A percentile compares a stretch with the other conserved stretches of the same genome.
Evolutionary conservation across 495 filamentous ascomycete genomes (phyloP).

Genomic region (Penicillium macrosclerotiorum): DNA sequence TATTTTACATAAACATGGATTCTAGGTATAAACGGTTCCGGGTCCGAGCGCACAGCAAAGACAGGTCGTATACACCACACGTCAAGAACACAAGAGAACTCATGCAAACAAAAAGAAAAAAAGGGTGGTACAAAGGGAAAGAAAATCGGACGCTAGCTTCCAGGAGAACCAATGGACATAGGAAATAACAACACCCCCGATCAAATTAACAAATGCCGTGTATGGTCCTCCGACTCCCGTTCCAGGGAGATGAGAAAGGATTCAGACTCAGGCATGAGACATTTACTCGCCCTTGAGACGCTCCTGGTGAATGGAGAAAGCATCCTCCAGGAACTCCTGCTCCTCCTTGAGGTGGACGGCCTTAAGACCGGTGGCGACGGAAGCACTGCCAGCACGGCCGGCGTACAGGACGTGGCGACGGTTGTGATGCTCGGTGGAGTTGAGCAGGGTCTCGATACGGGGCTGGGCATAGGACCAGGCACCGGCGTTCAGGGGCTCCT

Average conservation of each 20-base stretch:
- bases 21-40: conserved; percentile 24
- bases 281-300: conserved; percentile 55
- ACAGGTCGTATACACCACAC: conserved; percentile 28
- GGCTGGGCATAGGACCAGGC: conserved; percentile 95
- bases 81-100: conserved; percentile 29
- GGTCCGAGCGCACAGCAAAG: conserved; percentile 27
- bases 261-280: neutral
- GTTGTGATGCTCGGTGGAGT: conserved; percentile 85
- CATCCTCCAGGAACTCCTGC: conserved; percentile 79
- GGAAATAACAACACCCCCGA: conserved; percentile 18
- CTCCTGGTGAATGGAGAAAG: conserved; percentile 60
- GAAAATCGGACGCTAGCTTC: conserved; percentile 32
- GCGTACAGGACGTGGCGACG: conserved; percentile 96
- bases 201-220: conserved; percentile 15
- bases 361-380: conserved; percentile 92
- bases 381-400: conserved; percentile 83
- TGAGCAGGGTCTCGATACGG: conserved; percentile 91
- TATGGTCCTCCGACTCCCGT: neutral
- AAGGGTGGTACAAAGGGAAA: conserved; percentile 27
- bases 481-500: conserved; percentile 96
- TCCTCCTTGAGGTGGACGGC: conserved; percentile 88
- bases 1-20: conserved; percentile 30
- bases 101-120: conserved; percentile 29
- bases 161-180: conserved; percentile 29
- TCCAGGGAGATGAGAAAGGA: conserved; percentile 5